Conservation (phyloP, 1,284 basidiomycete genomes). For the Ganoderma boninense region DNA sequence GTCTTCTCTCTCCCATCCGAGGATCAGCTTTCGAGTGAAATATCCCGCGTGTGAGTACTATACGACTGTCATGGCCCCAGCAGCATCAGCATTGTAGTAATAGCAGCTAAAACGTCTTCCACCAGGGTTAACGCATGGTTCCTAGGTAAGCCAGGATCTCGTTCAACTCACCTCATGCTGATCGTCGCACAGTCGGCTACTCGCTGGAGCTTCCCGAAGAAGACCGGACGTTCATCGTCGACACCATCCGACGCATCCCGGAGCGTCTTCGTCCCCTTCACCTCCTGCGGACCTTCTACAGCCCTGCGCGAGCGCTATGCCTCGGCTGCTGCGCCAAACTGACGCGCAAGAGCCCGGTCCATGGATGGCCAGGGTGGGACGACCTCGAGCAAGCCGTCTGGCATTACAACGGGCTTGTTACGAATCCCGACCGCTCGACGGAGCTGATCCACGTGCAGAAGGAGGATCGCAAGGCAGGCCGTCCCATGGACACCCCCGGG, state of each 20-base stretch:
- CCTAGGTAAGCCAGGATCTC: not conserved
- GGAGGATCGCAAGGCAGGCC: not conserved
- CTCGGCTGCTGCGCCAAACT: not conserved
- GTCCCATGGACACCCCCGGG: not conserved
- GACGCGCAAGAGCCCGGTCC: not conserved
- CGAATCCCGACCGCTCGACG: not conserved
- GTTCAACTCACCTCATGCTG: not conserved
- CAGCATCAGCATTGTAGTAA: too few relatives aligned
- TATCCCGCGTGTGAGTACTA: not conserved
- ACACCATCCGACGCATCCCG: not conserved
- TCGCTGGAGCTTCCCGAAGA: not conserved
- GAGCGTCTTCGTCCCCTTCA: not conserved
- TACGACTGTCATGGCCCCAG: too few relatives aligned
- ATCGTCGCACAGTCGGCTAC: not conserved
- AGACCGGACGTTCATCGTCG: not conserved
- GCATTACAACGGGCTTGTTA: not conserved
- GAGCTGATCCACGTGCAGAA: conserved; percentile 1
- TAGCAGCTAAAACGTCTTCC: not conserved
- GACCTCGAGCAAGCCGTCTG: not conserved
- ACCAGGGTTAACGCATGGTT: not conserved
- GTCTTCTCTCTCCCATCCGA: not conserved
- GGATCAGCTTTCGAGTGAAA: not conserved
- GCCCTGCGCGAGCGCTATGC: not conserved
- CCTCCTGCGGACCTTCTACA: not conserved
- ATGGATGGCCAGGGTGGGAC: not conserved